Evolutionary conservation across 352 stramenopile species (phyloP), one percentile per base, ranked within the genome.

Genomic region (Globisporangium mamillatum): DNA sequence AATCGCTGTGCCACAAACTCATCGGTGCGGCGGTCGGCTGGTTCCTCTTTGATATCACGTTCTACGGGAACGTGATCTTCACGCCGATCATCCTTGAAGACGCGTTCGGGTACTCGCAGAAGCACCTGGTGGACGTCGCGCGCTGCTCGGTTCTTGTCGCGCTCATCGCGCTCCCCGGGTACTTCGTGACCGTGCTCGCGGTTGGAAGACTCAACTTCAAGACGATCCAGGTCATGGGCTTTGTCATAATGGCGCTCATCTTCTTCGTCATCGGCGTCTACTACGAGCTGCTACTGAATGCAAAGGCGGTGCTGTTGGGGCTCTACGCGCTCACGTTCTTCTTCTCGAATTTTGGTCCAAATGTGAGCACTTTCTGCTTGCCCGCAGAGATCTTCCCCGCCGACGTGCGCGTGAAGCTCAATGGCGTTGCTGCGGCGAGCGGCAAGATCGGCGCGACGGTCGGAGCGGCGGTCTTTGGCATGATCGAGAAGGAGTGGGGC

Each of bases 1-100:
- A 57, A 1, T 72, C 32, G 18, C 57, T 90, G n/a, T 70, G 77
- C 16, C 74, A 66, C 18, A 92, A 83, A 62, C 77, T 91, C 24
- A 76, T 97, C 22, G 92, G 92, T 24, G 93, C 91, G 1, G 79
- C 80, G n/a, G 68, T 88, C 14, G 88, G 82, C n/a, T 98, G 92
- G 92, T 97, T 97, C 69, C 75, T 98, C 12, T 97, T 97, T 67
- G 92, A 98, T 76, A 80, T 98, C 36, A 86, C 86, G 8, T 97
- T 96, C 57, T 97, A 97, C 70, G 90, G 84, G 38, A 96, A 97
- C 69, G 75, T 93, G 50, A 84, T 97, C 65, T 97, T 97, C 71
- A 93, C 86, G 48, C 85, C 88, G 1, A 87, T 91, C 52, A 91
- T 96, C 63, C 59, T 96, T 9, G 72, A 91, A 63, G 84, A 90